phyloP scores from a whole-genome alignment of 768 basidiomycete species.

The Piloderma croceum region DNA sequence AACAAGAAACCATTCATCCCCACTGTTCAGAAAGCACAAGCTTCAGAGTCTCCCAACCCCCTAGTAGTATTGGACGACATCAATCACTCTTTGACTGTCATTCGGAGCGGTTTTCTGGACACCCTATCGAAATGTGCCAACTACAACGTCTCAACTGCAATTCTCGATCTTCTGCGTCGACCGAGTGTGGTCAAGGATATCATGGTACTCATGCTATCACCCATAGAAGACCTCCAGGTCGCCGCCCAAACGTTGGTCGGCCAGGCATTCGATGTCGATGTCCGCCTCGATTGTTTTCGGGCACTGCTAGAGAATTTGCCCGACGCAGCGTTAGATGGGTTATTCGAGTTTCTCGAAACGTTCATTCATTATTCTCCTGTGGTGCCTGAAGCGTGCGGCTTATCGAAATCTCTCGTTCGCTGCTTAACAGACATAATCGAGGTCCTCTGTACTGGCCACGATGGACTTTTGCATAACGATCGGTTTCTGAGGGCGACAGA shows the following conservation, averaged over 20 bases:
- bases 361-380: slow-evolving; percentile 58
- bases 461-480: slow-evolving; percentile 60
- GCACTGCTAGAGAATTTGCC: slow-evolving; percentile 67
- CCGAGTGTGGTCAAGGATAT: slow-evolving; percentile 55
- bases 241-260: slow-evolving; percentile 78
- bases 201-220: slow-evolving; percentile 74
- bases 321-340: slow-evolving; percentile 60
- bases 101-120: slow-evolving; percentile 59
- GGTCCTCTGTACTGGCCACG: slow-evolving; percentile 67
- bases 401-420: slow-evolving; percentile 87
- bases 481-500: slow-evolving; percentile 45
- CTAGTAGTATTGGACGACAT: slow-evolving; percentile 26
- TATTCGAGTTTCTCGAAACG: slow-evolving; percentile 58
- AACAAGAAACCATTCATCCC: slow-evolving; percentile 44
- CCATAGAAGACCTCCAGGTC: slow-evolving; percentile 65
- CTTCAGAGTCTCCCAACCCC: slow-evolving; percentile 5
- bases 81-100: slow-evolving; percentile 51
- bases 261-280: slow-evolving; percentile 85
- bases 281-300: slow-evolving; percentile 82
- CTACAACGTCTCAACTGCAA: slow-evolving; percentile 44
- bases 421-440: slow-evolving; percentile 93
- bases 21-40: slow-evolving; percentile 26
- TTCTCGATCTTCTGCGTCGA: slow-evolving; percentile 49
- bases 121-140: slow-evolving; percentile 63
- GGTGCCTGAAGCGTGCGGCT: slow-evolving; percentile 79